Evolutionary conservation across 2,329 filamentous ascomycete species (phyloP).

Genomic region (Alternaria sp.): DNA sequence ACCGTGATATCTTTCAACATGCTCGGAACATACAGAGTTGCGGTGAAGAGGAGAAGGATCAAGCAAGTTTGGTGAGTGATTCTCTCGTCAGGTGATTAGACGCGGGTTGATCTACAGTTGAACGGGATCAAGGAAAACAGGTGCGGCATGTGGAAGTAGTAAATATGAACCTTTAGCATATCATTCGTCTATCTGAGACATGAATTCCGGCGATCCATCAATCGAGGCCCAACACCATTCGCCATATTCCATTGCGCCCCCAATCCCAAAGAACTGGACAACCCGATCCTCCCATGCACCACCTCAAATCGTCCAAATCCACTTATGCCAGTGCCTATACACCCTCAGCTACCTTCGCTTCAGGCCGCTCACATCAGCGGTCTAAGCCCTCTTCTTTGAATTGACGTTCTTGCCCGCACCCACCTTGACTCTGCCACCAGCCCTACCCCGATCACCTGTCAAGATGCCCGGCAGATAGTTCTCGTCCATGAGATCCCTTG

Average conservation of each 20-base stretch:
- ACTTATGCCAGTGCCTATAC: not conserved
- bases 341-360: not conserved
- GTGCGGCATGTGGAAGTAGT: not conserved
- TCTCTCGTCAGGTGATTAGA: not conserved
- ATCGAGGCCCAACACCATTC: slow-evolving; percentile 1
- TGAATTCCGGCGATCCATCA: not conserved
- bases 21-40: not conserved
- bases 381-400: slow-evolving; percentile 67
- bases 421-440: slow-evolving; percentile 74
- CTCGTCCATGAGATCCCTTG: slow-evolving; percentile 91
- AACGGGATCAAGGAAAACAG: not conserved
- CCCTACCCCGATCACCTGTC: slow-evolving; percentile 75
- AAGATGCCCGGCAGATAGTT: slow-evolving; percentile 89
- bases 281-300: slow-evolving; percentile 1
- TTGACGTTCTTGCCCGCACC: slow-evolving; percentile 90
- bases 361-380: not conserved
- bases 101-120: not conserved
- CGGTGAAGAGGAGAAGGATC: not conserved
- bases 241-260: not conserved
- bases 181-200: not conserved
- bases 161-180: not conserved
- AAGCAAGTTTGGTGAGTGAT: not conserved
- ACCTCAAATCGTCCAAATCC: not conserved
- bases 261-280: slow-evolving; percentile 3
- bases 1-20: not conserved